Percentiles rank a stretch among this genome's conserved stretches.
Evolutionary conservation across 176 grass and related monocot genomes (phyloP).

Genomic region (Zoysia pacifica): DNA sequence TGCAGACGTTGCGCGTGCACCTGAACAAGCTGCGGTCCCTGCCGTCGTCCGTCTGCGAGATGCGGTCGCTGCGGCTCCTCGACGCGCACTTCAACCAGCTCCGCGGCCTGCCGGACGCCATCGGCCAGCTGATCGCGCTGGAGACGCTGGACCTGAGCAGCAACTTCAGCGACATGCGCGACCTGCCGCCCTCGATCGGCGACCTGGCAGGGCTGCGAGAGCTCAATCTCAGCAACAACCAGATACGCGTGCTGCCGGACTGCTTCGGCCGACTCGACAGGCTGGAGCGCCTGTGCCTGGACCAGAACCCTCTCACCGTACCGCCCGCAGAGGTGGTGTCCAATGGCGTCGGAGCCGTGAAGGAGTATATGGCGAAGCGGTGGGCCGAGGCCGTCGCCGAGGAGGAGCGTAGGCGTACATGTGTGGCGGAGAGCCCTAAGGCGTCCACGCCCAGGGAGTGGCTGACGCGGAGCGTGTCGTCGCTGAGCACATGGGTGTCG

Average conservation of each 20-base stretch:
- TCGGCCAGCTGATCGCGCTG: slow-evolving; percentile 70
- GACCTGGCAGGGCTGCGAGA: slow-evolving; percentile 70
- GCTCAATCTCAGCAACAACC: slow-evolving; percentile 96
- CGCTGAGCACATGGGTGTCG: slow-evolving; percentile 55
- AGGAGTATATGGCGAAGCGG: slow-evolving; percentile 64
- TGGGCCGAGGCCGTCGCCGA: slow-evolving; percentile 47
- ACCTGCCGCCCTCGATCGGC: slow-evolving; percentile 61
- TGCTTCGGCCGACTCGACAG: slow-evolving; percentile 62
- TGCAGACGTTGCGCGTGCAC: slow-evolving; percentile 67
- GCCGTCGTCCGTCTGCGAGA: slow-evolving; percentile 82
- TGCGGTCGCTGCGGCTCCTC: slow-evolving; percentile 61
- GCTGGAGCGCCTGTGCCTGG: slow-evolving; percentile 64
- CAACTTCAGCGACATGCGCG: slow-evolving; percentile 85
- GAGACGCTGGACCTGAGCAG: slow-evolving; percentile 81
- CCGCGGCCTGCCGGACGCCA: slow-evolving; percentile 59
- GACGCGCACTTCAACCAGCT: slow-evolving; percentile 94
- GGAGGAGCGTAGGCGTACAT: slow-evolving; percentile 43
- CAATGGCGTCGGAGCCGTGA: slow-evolving; percentile 48
- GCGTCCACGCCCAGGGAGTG: slow-evolving; percentile 48
- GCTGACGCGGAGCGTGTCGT: slow-evolving; percentile 65
- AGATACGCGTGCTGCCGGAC: slow-evolving; percentile 74
- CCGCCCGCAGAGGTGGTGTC: slow-evolving; percentile 62
- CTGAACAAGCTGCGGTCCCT: slow-evolving; percentile 88
- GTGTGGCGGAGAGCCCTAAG: slow-evolving; percentile 39
- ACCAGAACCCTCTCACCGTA: slow-evolving; percentile 75